Evolutionary conservation across 2,329 filamentous ascomycete genomes (phyloP), one percentile per base, ranked within the genome.

Genomic region (Acephala macrosclerotiorum): DNA sequence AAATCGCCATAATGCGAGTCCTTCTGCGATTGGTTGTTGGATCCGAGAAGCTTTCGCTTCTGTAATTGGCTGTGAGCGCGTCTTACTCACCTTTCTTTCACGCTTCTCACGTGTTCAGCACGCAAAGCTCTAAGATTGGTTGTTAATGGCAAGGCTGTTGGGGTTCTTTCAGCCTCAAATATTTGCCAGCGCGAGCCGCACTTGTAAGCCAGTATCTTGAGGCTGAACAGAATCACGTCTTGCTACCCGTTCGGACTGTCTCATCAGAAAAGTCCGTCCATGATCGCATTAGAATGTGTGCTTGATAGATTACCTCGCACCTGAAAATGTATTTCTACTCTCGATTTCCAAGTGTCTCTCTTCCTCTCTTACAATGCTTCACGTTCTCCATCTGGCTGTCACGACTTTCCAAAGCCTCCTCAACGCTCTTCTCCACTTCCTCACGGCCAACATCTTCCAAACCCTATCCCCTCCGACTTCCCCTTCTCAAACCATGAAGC

Each of bases 401-500:
- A 35, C 5, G 9, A 56, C 51, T 56, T 56, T 33, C 25, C 14
- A 11, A 11, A 6, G 25, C n/a, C 12, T 22, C 42, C 18, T 47
- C 11, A 3, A 20, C 8, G 11, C 20, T 11, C 4, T 22, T 18
- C 22, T 47, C n/a, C 42, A 47, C 42, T 49, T 49, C 45, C n/a
- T 49, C 26, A 9, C n/a, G 47, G 53, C 59, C 58, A 42, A 26
- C 16, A 7, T 5, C 16, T 51, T 29, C 9, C 47, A 29, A 51
- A 2, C 22, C 22, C 14, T 12, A 29, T 6, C 22, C 20, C 11
- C 11, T 5, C 22, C 22, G 12, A 5, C 22, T 6, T 7, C 7
- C 6, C 6, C 45, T 7, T 49, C 45, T 11, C 22, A 26, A 26
- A 51, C 47, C 22, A 72, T 73, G 69, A 76, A 75, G 38, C 68